phyloP scores from a whole-genome alignment of 495 filamentous ascomycete species.

The Penicillium verhagenii region DNA sequence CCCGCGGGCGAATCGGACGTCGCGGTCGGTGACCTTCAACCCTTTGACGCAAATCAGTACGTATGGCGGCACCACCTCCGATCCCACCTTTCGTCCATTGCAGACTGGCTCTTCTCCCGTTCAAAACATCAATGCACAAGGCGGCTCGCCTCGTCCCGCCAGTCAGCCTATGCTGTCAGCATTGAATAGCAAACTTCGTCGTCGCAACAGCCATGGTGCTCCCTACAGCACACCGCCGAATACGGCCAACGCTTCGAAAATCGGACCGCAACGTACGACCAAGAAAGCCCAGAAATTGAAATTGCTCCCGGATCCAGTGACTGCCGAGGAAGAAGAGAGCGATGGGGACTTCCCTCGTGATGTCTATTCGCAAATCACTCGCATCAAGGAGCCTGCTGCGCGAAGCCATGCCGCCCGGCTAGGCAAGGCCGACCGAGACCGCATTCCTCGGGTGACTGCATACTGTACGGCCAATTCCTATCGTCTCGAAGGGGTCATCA shows the following conservation, averaged over 20 bases:
- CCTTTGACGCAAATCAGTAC: constrained; percentile 61
- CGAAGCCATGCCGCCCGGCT: constrained; percentile 88
- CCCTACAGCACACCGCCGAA: constrained; percentile 44
- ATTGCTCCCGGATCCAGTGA: constrained; percentile 84
- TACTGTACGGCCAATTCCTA: constrained; percentile 94
- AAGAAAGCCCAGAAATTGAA: constrained; percentile 97
- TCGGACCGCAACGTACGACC: constrained; percentile 91
- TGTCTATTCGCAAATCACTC: constrained; percentile 91
- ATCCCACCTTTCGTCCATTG: constrained; percentile 44
- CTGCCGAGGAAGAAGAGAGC: constrained; percentile 63
- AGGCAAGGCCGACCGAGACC: constrained; percentile 88
- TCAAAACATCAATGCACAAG: constrained; percentile 32
- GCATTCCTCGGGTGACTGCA: constrained; percentile 86
- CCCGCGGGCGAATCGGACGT: constrained; percentile 40
- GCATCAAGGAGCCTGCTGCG: constrained; percentile 95
- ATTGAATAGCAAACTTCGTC: constrained; percentile 81
- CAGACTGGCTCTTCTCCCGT: constrained; percentile 39
- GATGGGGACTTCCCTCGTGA: constrained; percentile 92
- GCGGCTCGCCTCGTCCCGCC: constrained; percentile 30
- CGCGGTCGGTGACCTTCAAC: constrained; percentile 70
- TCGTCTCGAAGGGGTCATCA: constrained; percentile 80
- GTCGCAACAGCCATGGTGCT: constrained; percentile 79
- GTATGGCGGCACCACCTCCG: constrained; percentile 46
- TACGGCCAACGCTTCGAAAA: constrained; percentile 62
- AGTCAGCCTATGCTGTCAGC: constrained; percentile 73